A percentile compares a stretch with the other conserved stretches of the same genome.
Evolutionary conservation across 106 monocot genomes (phyloP).

Genomic region (Apostasia shenzhenica): DNA sequence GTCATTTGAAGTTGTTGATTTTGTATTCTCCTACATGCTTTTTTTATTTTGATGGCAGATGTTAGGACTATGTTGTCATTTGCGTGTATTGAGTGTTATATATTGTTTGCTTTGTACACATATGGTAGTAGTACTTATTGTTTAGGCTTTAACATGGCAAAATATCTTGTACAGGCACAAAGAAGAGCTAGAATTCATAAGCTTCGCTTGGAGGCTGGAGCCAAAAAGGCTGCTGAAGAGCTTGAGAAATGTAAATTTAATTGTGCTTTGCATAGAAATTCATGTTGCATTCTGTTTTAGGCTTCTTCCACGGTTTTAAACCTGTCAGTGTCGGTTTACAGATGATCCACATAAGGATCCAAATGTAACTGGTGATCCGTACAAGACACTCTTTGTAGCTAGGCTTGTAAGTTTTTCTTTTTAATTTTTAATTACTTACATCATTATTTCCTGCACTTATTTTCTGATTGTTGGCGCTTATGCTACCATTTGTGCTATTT

Average conservation of each 20-base stretch:
- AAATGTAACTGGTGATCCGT: constrained; percentile 76
- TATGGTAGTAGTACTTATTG: no score
- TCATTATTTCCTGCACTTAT: no score
- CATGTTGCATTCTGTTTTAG: neutral
- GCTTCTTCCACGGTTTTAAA: neutral
- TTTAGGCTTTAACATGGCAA: no score
- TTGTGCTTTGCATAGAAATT: neutral
- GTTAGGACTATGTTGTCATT: no score
- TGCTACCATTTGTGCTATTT: neutral
- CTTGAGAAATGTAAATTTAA: constrained; percentile 63
- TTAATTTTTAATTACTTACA: neutral
- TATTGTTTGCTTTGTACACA: no score
- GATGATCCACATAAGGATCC: constrained; percentile 77
- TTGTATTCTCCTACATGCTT: no score
- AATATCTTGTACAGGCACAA: constrained; percentile 37
- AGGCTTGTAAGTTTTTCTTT: constrained; percentile 61
- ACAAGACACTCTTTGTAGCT: constrained; percentile 93
- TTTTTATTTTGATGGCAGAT: no score
- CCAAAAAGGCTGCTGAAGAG: constrained; percentile 77
- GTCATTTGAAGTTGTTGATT: no score
- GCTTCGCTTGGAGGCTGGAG: constrained; percentile 72
- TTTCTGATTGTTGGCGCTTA: neutral
- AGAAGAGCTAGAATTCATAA: constrained; percentile 72
- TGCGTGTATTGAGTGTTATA: no score
- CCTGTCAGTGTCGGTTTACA: constrained; percentile 6